A percentile compares a stretch with the other conserved stretches of the same genome.
phyloP scores from a whole-genome alignment of 2,329 filamentous ascomycete species.

The Cyphellophora attinorum region DNA sequence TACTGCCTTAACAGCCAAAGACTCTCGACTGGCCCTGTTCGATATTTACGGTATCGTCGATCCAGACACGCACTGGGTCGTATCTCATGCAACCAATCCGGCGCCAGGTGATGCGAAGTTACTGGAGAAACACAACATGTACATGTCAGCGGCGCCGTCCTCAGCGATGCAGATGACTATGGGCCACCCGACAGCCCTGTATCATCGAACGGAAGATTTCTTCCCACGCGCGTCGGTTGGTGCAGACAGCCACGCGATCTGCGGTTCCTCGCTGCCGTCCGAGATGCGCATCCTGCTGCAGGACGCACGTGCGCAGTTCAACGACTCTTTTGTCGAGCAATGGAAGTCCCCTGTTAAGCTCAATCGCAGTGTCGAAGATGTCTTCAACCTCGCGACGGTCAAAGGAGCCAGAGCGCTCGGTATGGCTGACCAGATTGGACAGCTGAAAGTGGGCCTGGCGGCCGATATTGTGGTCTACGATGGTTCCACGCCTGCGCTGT shows the following conservation, averaged over 20 bases:
- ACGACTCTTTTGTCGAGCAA: slow-evolving; percentile 19
- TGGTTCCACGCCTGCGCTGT: slow-evolving; percentile 30
- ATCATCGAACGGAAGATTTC: slow-evolving; percentile 15
- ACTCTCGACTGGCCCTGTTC: too few species aligned
- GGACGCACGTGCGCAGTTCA: slow-evolving; percentile 21
- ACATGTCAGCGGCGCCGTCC: slow-evolving; percentile 37
- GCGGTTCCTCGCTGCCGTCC: slow-evolving; percentile 19
- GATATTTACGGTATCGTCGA: slow-evolving; percentile 13
- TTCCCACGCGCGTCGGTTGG: slow-evolving; percentile 22
- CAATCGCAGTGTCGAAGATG: slow-evolving; percentile 29
- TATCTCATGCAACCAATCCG: slow-evolving; percentile 29
- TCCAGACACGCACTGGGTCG: slow-evolving; percentile 25
- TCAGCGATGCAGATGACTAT: slow-evolving; percentile 42
- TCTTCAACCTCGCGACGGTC: slow-evolving; percentile 42
- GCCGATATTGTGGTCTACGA: slow-evolving; percentile 38
- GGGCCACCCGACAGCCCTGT: slow-evolving; percentile 26
- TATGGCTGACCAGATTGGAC: slow-evolving; percentile 34
- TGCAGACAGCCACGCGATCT: slow-evolving; percentile 24
- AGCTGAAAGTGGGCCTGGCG: slow-evolving; percentile 35
- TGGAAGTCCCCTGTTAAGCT: slow-evolving; percentile 19
- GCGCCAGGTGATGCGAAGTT: slow-evolving; percentile 17
- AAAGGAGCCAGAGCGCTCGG: slow-evolving; percentile 34
- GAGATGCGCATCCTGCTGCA: slow-evolving; percentile 22
- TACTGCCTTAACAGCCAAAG: too few species aligned
- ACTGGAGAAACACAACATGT: slow-evolving; percentile 12